Percentiles rank a stretch among this genome's conserved stretches.
Conservation (phyloP, 495 filamentous ascomycete species). For the Daldinia decipiens region DNA sequence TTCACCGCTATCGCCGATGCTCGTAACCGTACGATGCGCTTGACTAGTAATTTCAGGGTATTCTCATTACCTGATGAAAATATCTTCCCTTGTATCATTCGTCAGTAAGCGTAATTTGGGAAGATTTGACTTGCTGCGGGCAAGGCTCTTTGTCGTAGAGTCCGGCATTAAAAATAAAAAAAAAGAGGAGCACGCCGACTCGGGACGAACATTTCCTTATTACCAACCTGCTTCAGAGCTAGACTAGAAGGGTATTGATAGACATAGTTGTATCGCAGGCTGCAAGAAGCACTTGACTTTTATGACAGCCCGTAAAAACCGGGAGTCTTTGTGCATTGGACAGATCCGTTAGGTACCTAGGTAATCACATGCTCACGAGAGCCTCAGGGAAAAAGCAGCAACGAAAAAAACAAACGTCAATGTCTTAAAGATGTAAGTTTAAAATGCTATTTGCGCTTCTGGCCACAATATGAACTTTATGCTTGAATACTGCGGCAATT, state of each 20-base stretch:
- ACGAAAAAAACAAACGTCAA: background rate
- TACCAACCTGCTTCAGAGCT: constrained; percentile 6
- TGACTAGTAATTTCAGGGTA: constrained; percentile 32
- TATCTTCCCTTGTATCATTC: constrained; percentile 7
- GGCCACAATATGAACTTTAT: too few species aligned
- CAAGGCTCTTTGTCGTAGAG: constrained; percentile 4
- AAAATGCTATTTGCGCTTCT: background rate
- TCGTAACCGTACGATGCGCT: constrained; percentile 26
- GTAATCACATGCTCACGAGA: constrained; percentile 41
- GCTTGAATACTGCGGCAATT: background rate
- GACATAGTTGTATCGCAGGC: constrained; percentile 40
- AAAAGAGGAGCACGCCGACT: constrained; percentile 14
- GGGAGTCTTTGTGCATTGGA: too few species aligned
- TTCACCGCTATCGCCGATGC: constrained; percentile 27
- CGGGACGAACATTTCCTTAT: constrained; percentile 6
- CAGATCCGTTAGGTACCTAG: constrained; percentile 18
- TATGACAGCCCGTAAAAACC: background rate
- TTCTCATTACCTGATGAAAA: constrained; percentile 46
- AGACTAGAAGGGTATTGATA: constrained; percentile 32
- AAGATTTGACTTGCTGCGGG: constrained; percentile 26
- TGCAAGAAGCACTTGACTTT: constrained; percentile 44
- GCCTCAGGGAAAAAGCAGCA: background rate
- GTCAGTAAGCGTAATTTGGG: constrained; percentile 33
- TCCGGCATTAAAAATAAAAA: constrained; percentile 11
- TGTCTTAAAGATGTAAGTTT: constrained; percentile 2